These are phyloP conservation scores for Aspergillus sojae DNA, from an alignment of 2,329 filamentous ascomycete species.

Conservation along the genomic window DNA sequence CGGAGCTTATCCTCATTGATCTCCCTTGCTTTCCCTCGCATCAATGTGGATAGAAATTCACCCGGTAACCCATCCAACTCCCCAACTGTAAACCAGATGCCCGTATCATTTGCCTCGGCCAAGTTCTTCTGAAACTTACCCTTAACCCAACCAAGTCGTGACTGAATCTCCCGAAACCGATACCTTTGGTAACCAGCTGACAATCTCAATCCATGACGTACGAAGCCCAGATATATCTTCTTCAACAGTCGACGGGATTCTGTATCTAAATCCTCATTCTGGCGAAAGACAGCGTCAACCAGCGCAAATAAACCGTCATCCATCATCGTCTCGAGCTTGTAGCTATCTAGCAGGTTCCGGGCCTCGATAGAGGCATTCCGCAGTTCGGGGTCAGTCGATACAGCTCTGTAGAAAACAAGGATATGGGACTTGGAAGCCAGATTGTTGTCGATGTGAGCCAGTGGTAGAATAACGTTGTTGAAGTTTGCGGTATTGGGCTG, in stretches of 20 bases:
- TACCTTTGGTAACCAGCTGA: background rate
- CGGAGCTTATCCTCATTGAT: background rate
- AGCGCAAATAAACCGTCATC: background rate
- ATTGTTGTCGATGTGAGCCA: background rate
- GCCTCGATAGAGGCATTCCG: background rate
- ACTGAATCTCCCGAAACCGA: background rate
- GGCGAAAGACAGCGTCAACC: background rate
- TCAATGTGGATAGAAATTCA: background rate
- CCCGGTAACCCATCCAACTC: background rate
- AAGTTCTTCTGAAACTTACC: background rate
- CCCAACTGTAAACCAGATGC: background rate
- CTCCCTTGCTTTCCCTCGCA: rapidly evolving
- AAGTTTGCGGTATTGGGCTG: background rate
- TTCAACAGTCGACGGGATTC: background rate
- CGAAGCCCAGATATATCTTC: background rate
- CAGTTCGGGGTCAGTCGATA: background rate
- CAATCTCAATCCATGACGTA: background rate
- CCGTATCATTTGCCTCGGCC: background rate
- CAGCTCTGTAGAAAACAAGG: background rate
- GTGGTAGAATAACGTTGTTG: background rate
- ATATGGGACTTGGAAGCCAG: background rate
- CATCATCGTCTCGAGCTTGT: background rate
- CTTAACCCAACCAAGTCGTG: background rate
- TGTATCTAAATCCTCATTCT: background rate
- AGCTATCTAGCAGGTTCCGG: background rate